These are phyloP conservation scores for Daldinia sp. DNA, from an alignment of 2,329 filamentous ascomycete species.

Conservation along the genomic window DNA sequence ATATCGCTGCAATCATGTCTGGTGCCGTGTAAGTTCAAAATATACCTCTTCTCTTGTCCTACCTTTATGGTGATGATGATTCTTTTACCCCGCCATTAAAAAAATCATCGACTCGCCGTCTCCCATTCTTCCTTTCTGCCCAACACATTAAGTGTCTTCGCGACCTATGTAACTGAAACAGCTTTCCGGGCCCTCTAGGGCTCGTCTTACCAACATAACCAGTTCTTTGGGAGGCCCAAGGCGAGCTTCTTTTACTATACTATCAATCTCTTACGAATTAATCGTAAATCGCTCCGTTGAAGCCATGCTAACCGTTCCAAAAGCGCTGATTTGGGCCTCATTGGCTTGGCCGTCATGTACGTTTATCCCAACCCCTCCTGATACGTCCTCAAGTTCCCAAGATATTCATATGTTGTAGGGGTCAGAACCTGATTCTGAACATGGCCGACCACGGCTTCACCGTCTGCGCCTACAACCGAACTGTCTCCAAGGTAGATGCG, in stretches of 20 bases:
- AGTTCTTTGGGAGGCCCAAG: slow-evolving; percentile 66
- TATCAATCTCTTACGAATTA: slow-evolving; percentile 23
- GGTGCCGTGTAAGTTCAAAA: slow-evolving; percentile 70
- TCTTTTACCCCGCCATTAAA: slow-evolving; percentile 28
- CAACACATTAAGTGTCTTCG: slow-evolving; percentile 39
- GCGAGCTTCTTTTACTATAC: slow-evolving; percentile 48
- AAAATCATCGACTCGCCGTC: slow-evolving; percentile 35
- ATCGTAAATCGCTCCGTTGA: slow-evolving; percentile 41
- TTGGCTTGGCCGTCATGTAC: slow-evolving; percentile 90
- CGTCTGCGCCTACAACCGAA: slow-evolving; percentile 98
- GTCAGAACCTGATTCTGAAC: slow-evolving; percentile 89
- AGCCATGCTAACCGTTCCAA: slow-evolving; percentile 64
- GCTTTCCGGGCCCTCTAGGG: slow-evolving; percentile 59
- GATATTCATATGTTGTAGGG: slow-evolving; percentile 53
- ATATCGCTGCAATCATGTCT: slow-evolving; percentile 62
- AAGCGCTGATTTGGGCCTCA: slow-evolving; percentile 90
- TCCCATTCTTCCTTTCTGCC: slow-evolving; percentile 24
- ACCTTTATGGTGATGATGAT: slow-evolving; percentile 28
- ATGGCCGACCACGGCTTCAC: slow-evolving; percentile 94
- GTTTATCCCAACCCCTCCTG: slow-evolving; percentile 44
- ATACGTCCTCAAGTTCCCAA: slow-evolving; percentile 1
- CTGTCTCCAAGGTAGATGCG: slow-evolving; percentile 95
- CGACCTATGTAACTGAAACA: slow-evolving; percentile 45
- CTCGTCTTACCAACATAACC: slow-evolving; percentile 77
- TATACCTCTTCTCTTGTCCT: slow-evolving; percentile 41